Evolutionary conservation across 306 rosid species (phyloP).

Genomic region (Vigna hirtella): DNA sequence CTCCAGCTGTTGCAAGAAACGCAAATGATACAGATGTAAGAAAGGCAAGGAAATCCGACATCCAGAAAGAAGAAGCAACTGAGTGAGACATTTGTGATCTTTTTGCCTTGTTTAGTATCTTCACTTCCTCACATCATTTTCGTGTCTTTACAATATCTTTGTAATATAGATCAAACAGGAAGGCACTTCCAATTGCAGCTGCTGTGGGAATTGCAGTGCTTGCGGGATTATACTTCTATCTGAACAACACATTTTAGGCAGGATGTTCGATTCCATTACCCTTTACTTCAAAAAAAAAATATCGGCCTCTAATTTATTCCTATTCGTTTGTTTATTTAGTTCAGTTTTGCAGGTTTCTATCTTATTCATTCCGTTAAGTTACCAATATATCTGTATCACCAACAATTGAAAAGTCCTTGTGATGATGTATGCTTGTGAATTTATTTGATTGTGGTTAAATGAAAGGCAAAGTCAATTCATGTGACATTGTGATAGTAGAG

Average conservation of each 20-base stretch:
- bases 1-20: slow-evolving; percentile 62
- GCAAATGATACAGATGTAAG: slow-evolving; percentile 63
- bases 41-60: slow-evolving; percentile 72
- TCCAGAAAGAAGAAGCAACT: slow-evolving; percentile 75
- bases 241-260: slow-evolving; percentile 57
- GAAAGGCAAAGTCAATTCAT: too few relatives aligned
- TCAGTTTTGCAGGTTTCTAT: slow-evolving; percentile 11
- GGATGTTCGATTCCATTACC: slow-evolving; percentile 7
- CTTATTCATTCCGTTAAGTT: slow-evolving; percentile 14
- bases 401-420: too few relatives aligned
- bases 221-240: slow-evolving; percentile 77
- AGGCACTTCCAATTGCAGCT: slow-evolving; percentile 73
- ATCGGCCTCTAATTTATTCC: neutral
- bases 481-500: too few relatives aligned
- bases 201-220: slow-evolving; percentile 80
- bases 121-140: neutral
- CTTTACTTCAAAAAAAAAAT: neutral
- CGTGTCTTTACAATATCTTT: neutral
- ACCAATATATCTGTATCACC: neutral
- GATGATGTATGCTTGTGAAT: too few relatives aligned
- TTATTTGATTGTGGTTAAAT: too few relatives aligned
- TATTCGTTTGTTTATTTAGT: slow-evolving; percentile 30
- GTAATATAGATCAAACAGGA: slow-evolving; percentile 53
- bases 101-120: neutral
- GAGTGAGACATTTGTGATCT: slow-evolving; percentile 57